Base-by-base conservation (phyloP, 2,329 filamentous ascomycete genomes). In the Penicillium hordei region DNA sequence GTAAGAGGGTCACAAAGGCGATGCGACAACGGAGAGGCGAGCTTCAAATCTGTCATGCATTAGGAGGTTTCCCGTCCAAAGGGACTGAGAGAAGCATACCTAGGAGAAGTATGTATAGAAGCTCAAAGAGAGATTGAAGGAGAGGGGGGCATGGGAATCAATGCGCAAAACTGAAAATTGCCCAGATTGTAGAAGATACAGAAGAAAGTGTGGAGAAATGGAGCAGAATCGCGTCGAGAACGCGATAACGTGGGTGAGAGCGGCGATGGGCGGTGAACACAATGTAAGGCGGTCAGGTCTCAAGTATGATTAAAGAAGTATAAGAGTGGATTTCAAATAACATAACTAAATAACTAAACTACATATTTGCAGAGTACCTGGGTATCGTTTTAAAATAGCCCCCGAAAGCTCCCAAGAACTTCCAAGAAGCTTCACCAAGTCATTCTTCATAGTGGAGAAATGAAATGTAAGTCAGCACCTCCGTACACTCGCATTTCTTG, bases 181-280 rank as follows among this genome's bases (percentile, higher is more conserved):
- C 21, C 36, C 15, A 31, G 45, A 15, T 21, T 40, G 36, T 38
- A 50, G 45, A 44, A 31, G 48, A 45, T 19, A 39, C 38, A 56
- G 27, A 17, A 40, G 44, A 48, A 31, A 48, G 34, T 36, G 48
- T 44, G 31, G 31, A 56, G 54, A 45, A 52, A 56, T 33, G 19
- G 39, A 46, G 48, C 48, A 52, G 54, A 52, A 52, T 57, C 48
- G 54, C 54, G 54, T 60, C 31, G 2, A 29, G 39, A 33, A 52
- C 56, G 56, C 56, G 56, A 55, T 38, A 48, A 49, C 46, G 34
- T 39, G 52, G 39, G 39, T 19, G 27, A 33, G n/a, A 44, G 21
- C 36, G 31, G 25, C n/a, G n/a, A 15, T 43, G 13, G 31, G 34
- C 40, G 45, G 23, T 36, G 42, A 50, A 52, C 27, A 4, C 6